Evolutionary conservation across 2,329 filamentous ascomycete genomes (phyloP).

Genomic region (Trichoderma gracile): DNA sequence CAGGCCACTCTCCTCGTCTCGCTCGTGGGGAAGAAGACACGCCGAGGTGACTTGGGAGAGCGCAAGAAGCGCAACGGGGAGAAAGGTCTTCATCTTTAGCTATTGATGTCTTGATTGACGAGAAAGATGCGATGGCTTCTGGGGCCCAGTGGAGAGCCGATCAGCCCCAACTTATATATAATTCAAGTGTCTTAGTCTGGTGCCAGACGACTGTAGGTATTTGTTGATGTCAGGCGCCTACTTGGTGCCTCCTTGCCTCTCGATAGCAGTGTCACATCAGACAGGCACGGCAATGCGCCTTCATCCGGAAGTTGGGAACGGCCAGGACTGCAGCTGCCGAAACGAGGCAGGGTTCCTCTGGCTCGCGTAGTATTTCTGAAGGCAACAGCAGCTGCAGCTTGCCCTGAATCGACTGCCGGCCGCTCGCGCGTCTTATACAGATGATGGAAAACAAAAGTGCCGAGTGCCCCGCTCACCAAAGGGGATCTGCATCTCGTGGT

Average conservation of each 20-base stretch:
- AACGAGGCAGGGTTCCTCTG: neutral
- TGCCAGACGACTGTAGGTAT: neutral
- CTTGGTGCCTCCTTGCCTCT: neutral
- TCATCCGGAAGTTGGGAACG: conserved; percentile 15
- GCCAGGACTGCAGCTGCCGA: conserved; percentile 1
- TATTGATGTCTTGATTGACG: neutral
- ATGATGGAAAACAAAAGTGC: conserved; percentile 13
- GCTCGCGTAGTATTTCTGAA: neutral
- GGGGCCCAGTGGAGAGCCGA: neutral
- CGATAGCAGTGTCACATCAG: conserved; percentile 1
- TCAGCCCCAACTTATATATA: conserved; percentile 1
- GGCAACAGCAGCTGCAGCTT: neutral
- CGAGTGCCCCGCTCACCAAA: conserved; percentile 5
- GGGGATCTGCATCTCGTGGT: neutral
- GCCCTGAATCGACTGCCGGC: neutral
- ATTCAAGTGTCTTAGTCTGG: neutral
- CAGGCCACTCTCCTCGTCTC: conserved; percentile 2
- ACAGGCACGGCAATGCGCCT: conserved; percentile 5
- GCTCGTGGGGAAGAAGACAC: conserved; percentile 17
- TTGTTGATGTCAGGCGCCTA: neutral
- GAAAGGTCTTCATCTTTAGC: conserved; percentile 4
- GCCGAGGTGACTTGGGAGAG: conserved; percentile 9
- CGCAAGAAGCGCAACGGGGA: conserved; percentile 16
- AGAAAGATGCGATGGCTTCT: neutral
- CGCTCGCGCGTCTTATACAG: neutral